Evolutionary conservation across 495 filamentous ascomycete species (phyloP).

Genomic region (Penicillium salamii): DNA sequence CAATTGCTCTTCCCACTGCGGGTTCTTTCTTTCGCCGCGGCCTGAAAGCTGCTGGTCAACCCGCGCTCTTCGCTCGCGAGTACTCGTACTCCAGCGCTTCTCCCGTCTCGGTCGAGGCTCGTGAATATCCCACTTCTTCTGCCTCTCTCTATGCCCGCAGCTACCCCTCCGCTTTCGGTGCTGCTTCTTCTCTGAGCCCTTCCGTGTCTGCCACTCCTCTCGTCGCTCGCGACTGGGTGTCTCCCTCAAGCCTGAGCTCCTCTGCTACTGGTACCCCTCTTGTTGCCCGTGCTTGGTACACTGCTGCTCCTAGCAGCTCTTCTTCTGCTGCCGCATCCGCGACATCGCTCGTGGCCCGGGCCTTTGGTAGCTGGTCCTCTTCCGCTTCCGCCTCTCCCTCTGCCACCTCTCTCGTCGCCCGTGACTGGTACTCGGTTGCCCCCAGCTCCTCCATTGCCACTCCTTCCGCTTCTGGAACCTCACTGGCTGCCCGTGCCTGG

Average conservation of each 20-base stretch:
- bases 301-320: constrained; percentile 4
- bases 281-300: constrained; percentile 8
- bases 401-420: constrained; percentile 2
- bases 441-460: not conserved
- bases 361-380: constrained; percentile 2
- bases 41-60: constrained; percentile 21
- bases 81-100: constrained; percentile 4
- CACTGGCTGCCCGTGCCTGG: constrained; percentile 8
- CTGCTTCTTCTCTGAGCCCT: not conserved
- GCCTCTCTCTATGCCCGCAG: not conserved
- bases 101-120: too few species aligned
- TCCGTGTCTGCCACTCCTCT: constrained; percentile 7
- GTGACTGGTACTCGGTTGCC: constrained; percentile 2
- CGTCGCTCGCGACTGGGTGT: constrained; percentile 10
- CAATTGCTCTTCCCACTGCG: constrained; percentile 1
- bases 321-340: not conserved
- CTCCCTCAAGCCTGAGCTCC: not conserved
- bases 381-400: constrained; percentile 1
- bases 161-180: constrained; percentile 6
- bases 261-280: constrained; percentile 2
- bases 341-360: constrained; percentile 14
- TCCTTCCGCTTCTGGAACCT: not conserved
- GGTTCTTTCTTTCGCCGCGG: constrained; percentile 21
- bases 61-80: constrained; percentile 15
- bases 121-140: not conserved